Conservation (phyloP, 2,329 filamentous ascomycete genomes). For the Colletotrichum sp. region DNA sequence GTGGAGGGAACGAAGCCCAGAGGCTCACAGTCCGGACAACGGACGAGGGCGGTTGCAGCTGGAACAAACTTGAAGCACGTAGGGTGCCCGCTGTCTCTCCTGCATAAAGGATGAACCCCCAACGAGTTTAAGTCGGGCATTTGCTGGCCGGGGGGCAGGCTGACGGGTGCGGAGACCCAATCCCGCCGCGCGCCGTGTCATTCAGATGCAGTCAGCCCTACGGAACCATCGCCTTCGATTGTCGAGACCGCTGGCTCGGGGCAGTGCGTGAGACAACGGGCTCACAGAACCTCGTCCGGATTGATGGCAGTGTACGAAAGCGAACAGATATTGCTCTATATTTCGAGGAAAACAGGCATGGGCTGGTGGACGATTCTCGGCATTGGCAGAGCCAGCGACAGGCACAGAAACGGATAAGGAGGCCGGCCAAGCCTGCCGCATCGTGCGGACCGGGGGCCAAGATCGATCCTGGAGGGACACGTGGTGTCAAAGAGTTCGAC, state of each 20-base stretch:
- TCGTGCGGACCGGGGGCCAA: not conserved
- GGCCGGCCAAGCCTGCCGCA: not conserved
- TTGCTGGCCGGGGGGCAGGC: not conserved
- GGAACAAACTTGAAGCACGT: conserved; percentile 13
- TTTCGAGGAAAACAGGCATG: not conserved
- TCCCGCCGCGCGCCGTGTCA: not conserved
- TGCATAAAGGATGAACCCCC: not conserved
- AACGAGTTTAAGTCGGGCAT: not conserved
- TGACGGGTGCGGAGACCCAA: conserved; percentile 8
- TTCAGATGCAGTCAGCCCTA: conserved; percentile 17
- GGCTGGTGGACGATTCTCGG: not conserved
- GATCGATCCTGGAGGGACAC: conserved; percentile 12
- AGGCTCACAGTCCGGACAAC: not conserved
- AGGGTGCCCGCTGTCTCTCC: conserved; percentile 1
- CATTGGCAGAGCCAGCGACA: not conserved
- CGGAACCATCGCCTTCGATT: not conserved
- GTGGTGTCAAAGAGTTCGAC: conserved; percentile 2
- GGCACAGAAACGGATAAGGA: not conserved
- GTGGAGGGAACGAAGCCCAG: not conserved
- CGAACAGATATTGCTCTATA: not conserved
- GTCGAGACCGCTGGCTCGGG: not conserved
- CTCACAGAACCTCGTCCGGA: not conserved
- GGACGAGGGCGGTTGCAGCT: not conserved
- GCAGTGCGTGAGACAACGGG: not conserved
- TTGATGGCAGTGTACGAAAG: not conserved